Evolutionary conservation across 179 eudicot species (phyloP), one percentile per base, ranked within the genome.

Genomic region (Nepenthes alata): DNA sequence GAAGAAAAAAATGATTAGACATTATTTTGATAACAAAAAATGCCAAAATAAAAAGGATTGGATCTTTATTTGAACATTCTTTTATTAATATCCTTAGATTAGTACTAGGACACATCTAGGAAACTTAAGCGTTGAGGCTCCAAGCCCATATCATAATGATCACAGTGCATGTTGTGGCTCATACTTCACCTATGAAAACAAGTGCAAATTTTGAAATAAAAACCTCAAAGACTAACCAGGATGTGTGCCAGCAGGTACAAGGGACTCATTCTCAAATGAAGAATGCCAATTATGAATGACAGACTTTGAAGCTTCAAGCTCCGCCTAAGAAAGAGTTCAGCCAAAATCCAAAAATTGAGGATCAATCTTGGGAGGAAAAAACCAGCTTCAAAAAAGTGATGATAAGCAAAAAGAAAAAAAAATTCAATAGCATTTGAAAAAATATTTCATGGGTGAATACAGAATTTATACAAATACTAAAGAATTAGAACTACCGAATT

Each of bases 271-370:
- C 70, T 87, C 88, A 74, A 93, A 93, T 39, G 95, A 72, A 59
- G 85, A 77, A 77, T 80, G 90, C 97, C 98, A 93, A 67, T 82
- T 83, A 70, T 83, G 94, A 69, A 90, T 78, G 77, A 90, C 98
- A 11, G 91, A 79, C 71, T 85, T 87, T 49, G 94, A 83, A 57
- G 74, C 85, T 81, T 81, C 91, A 68, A 93, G 97, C 65, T 89
- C 96, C 41, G 67, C 60, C 99, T 94, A 64, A 63, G 35, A 25
- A 72, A 13, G 66, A 67, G 47, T 35, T 16, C 63, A 63, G 13
- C 55, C 55, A 59, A 49, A 55, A 53, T 47, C 59, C 39, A 35
- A 39, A 34, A 8, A 56, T 34, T 13, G 7, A 7, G 72, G 45
- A 66, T 67, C 45, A 61, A 15, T 14, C 5, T 9, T 34, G 10